Evolutionary conservation across 208 protist genomes (phyloP), one percentile per base, ranked within the genome.

Genomic region (Leishmania braziliensis): DNA sequence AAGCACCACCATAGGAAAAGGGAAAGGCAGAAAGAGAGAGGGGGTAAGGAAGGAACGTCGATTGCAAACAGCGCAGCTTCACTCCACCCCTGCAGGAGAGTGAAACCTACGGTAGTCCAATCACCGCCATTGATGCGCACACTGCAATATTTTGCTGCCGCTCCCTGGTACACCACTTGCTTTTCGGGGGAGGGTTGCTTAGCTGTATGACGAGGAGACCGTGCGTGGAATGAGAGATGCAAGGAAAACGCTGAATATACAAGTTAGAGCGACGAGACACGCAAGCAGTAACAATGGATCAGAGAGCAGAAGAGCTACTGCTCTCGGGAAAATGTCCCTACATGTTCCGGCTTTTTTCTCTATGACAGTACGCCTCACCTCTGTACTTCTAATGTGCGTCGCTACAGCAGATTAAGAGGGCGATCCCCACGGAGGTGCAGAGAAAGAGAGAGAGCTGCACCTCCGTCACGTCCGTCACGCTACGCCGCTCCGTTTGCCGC

Each of bases 21-120:
- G 33, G 36, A 77, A 18, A 16, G 54, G 66, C 18, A 69, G 72
- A 72, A 51, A 29, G 58, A 70, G 60, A 77, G 33, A 60, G 36
- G n/a, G 10, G 20, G 16, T 5, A 23, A 71, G 8, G 18, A 71
- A 69, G 48, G 8, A 71, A 43, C 12, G 26, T 68, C 29, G 33
- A 33, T 43, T 23, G 26, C 33, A 43, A 63, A 68, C 26, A 43
- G 23, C 29, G 33, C 0, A 16, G 63, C 63, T 20, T 68, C 5
- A 14, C 63, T 6, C 16, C 29, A 20, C 39, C 16, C 10, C 0
- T 39, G 63, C 3, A 43, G 5, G 8, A 14, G 33, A 26, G 16
- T 33, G 4, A 3, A 63, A 5, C 33, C 29, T 12, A 33, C 63
- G 23, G 39, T 14, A 26, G 66, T 5, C 14, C 66, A n/a, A n/a